phyloP scores from a whole-genome alignment of 1,139 yeast species.

The Taphrina confusa region DNA sequence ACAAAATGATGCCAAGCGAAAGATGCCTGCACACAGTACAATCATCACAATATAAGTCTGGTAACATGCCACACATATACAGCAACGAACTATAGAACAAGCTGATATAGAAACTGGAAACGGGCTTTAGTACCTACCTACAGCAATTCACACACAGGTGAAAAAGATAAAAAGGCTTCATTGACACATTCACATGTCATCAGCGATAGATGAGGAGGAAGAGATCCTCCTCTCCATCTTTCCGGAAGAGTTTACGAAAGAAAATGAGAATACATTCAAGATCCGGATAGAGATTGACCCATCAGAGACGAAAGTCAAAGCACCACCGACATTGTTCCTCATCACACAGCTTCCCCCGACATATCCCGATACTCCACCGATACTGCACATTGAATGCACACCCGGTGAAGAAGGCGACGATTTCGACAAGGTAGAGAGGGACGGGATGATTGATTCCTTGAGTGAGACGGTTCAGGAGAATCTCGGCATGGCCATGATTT shows the following conservation, averaged over 20 bases:
- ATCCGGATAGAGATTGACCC: slow-evolving; percentile 30
- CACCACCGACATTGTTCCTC: slow-evolving; percentile 16
- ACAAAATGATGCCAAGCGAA: no score
- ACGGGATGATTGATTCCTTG: slow-evolving; percentile 51
- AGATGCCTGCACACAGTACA: no score
- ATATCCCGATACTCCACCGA: slow-evolving; percentile 30
- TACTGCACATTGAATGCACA: slow-evolving; percentile 16
- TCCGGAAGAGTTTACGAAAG: slow-evolving; percentile 33
- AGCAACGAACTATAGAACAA: no score
- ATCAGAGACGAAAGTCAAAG: slow-evolving; percentile 2
- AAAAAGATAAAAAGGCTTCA: no score
- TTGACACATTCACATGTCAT: slow-evolving; percentile 8
- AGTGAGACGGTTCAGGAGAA: slow-evolving; percentile 68
- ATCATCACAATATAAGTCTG: no score
- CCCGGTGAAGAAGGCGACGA: slow-evolving; percentile 44
- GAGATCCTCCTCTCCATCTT: slow-evolving; percentile 36
- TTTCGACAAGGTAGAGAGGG: slow-evolving; percentile 42
- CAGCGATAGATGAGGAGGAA: slow-evolving; percentile 36
- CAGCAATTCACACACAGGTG: no score
- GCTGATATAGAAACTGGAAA: no score
- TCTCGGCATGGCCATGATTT: slow-evolving; percentile 81
- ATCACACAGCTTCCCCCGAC: slow-evolving; percentile 15
- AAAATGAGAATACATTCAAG: slow-evolving; percentile 30
- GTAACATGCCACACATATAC: no score
- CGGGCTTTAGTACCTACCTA: no score